Evolutionary conservation across 139 green algal genomes (phyloP).

Genomic region (Coelastrella sp.): DNA sequence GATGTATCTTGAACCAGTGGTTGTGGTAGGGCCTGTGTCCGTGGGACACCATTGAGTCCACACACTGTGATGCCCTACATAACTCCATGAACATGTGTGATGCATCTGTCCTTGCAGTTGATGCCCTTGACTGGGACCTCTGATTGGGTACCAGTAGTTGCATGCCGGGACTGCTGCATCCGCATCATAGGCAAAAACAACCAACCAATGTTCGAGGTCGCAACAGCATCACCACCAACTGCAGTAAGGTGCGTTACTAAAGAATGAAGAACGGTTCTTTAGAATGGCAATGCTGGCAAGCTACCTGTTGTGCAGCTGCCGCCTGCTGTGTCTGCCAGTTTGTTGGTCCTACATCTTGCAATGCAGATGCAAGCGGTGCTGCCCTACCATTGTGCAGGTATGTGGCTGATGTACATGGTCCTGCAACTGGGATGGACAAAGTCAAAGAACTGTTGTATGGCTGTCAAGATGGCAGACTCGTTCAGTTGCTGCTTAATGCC

Average conservation of each 20-base stretch:
- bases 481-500: constrained; percentile 75
- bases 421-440: constrained; percentile 10
- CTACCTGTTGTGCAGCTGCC: not conserved
- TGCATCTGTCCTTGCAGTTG: constrained; percentile 47
- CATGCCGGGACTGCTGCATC: constrained; percentile 72
- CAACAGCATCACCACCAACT: constrained; percentile 64
- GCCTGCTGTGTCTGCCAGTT: not conserved
- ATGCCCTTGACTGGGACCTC: constrained; percentile 49
- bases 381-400: not conserved
- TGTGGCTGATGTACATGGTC: constrained; percentile 18
- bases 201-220: constrained; percentile 55
- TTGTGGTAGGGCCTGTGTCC: too few relatives aligned
- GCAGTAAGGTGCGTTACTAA: constrained; percentile 50
- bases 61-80: too few relatives aligned
- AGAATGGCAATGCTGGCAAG: not conserved
- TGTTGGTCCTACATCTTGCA: not conserved
- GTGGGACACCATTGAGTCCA: too few relatives aligned
- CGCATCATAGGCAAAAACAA: constrained; percentile 49
- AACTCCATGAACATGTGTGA: not conserved
- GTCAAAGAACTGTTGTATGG: constrained; percentile 80
- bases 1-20: not conserved
- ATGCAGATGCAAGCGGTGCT: not conserved
- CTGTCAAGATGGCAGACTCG: constrained; percentile 60
- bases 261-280: not conserved
- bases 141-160: constrained; percentile 62